A percentile compares a stretch with the other conserved stretches of the same genome.
Evolutionary conservation across 768 basidiomycete genomes (phyloP).

Genomic region (Lentinula boryana): DNA sequence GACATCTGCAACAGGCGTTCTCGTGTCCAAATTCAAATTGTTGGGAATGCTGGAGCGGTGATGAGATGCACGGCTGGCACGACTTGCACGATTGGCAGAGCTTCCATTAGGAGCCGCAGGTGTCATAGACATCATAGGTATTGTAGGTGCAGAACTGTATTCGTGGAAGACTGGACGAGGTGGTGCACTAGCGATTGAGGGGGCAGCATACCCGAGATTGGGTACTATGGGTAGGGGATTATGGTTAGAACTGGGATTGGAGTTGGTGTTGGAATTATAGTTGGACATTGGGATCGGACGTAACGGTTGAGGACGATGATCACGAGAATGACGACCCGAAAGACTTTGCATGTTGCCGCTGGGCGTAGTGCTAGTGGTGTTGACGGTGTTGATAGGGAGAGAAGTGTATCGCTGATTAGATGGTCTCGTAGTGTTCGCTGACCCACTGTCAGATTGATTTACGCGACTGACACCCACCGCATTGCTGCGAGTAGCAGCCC

Average conservation of each 20-base stretch:
- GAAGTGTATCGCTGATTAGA: not conserved
- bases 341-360: not conserved
- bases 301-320: not conserved
- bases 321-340: not conserved
- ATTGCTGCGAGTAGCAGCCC: not conserved
- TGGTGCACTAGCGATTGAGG: not conserved
- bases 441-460: not conserved
- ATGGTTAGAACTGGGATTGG: not conserved
- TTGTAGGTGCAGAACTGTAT: not conserved
- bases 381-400: not conserved
- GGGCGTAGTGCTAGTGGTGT: not conserved
- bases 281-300: not conserved
- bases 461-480: not conserved
- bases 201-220: not conserved
- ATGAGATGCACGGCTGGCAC: not conserved
- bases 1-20: not conserved
- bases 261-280: not conserved
- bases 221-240: not conserved
- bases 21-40: not conserved
- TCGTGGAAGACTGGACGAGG: not conserved
- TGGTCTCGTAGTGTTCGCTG: not conserved
- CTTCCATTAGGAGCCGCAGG: not conserved
- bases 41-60: too few relatives aligned
- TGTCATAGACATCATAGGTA: not conserved
- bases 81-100: not conserved